Conservation (phyloP, 169 alveolate genomes). For the Plasmodium gaboni region DNA sequence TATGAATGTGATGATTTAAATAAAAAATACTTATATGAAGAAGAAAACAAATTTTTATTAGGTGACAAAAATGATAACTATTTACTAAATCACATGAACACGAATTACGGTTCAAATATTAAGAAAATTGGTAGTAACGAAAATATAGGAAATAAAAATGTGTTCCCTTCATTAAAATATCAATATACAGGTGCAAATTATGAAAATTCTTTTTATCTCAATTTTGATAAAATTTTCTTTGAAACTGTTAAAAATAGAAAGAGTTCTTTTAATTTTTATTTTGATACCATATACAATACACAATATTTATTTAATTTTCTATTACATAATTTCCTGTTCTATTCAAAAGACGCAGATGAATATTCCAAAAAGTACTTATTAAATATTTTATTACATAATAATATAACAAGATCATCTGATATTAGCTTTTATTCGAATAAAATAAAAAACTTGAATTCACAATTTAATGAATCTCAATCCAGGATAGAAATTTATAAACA, state of each 20-base stretch:
- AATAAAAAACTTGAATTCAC: slow-evolving; percentile 75
- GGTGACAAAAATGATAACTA: slow-evolving; percentile 70
- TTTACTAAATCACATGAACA: slow-evolving; percentile 58
- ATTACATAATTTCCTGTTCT: slow-evolving; percentile 74
- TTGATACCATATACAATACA: slow-evolving; percentile 75
- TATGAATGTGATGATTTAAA: slow-evolving; percentile 68
- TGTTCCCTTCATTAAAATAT: slow-evolving; percentile 53
- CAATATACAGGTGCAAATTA: slow-evolving; percentile 71
- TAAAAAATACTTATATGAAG: slow-evolving; percentile 72
- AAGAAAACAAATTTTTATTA: slow-evolving; percentile 46
- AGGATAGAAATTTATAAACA: slow-evolving; percentile 76
- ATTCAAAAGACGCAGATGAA: slow-evolving; percentile 78
- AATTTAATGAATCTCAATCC: slow-evolving; percentile 75
- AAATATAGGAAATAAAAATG: slow-evolving; percentile 49
- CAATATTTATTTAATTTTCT: slow-evolving; percentile 76
- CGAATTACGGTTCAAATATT: slow-evolving; percentile 48
- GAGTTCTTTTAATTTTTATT: slow-evolving; percentile 77
- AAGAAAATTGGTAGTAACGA: slow-evolving; percentile 59
- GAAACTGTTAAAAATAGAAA: slow-evolving; percentile 76
- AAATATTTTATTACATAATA: slow-evolving; percentile 74
- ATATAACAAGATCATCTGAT: slow-evolving; percentile 76
- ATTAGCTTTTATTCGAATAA: slow-evolving; percentile 76
- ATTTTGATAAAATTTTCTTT: slow-evolving; percentile 75
- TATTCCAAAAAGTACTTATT: slow-evolving; percentile 74
- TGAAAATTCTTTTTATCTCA: slow-evolving; percentile 74